Conservation (phyloP, 306 rosid genomes). For the Lathyrus tuberosus region DNA sequence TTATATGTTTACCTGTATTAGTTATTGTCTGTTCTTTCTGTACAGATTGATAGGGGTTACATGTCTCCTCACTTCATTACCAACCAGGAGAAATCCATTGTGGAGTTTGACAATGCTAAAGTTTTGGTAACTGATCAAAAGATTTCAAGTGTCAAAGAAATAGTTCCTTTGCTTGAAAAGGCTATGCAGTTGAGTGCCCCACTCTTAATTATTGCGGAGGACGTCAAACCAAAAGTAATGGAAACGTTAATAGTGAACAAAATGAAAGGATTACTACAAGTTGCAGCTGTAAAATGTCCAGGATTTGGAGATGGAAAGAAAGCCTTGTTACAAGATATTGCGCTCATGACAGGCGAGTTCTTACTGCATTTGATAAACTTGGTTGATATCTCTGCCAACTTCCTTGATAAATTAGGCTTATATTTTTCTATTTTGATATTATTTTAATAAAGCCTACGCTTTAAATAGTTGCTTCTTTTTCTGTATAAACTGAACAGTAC, state of each 20-base stretch:
- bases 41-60: constrained; percentile 92
- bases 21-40: constrained; percentile 34
- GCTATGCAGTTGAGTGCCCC: constrained; percentile 86
- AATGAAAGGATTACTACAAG: constrained; percentile 78
- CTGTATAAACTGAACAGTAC: not conserved
- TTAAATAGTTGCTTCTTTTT: constrained; percentile 25
- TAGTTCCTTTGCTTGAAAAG: constrained; percentile 85
- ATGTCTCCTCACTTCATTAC: constrained; percentile 92
- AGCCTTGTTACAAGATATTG: constrained; percentile 89
- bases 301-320: constrained; percentile 83
- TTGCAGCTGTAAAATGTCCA: constrained; percentile 89
- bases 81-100: constrained; percentile 78
- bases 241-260: constrained; percentile 89
- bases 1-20: not conserved
- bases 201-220: constrained; percentile 90
- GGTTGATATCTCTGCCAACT: constrained; percentile 27
- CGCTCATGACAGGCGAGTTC: constrained; percentile 86
- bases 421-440: constrained; percentile 23
- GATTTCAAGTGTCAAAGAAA: constrained; percentile 76
- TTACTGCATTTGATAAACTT: constrained; percentile 26
- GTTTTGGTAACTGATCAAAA: constrained; percentile 93
- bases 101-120: constrained; percentile 86
- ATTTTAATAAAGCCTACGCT: constrained; percentile 9
- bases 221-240: constrained; percentile 66
- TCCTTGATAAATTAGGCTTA: constrained; percentile 36